Evolutionary conservation across 805 yeast genomes (phyloP).

Genomic region (Lipomyces mesembrius): DNA sequence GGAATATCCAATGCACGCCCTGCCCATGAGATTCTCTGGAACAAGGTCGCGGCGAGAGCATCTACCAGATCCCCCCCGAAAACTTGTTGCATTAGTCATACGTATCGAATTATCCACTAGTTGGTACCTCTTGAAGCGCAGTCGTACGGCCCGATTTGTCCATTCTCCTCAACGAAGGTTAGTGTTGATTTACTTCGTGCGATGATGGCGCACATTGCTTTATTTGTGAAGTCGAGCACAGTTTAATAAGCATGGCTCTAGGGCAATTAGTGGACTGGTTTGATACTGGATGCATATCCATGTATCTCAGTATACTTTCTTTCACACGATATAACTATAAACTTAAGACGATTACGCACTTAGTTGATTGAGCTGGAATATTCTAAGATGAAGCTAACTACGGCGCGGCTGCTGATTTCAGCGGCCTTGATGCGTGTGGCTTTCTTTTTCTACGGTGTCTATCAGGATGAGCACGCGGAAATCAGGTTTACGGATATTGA

Average conservation of each 20-base stretch:
- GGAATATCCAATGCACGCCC: too few relatives aligned
- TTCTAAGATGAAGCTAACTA: slow-evolving; percentile 29
- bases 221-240: background rate
- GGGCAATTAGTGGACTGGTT: background rate
- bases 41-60: background rate
- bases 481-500: slow-evolving; percentile 94
- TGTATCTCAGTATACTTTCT: background rate
- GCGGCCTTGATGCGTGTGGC: slow-evolving; percentile 54
- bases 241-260: background rate
- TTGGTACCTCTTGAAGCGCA: background rate
- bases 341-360: background rate
- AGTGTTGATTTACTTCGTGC: background rate
- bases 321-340: background rate
- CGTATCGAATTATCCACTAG: background rate
- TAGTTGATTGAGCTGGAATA: background rate
- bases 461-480: slow-evolving; percentile 79
- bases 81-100: background rate
- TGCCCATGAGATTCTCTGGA: background rate
- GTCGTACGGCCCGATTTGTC: background rate
- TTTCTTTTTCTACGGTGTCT: slow-evolving; percentile 77
- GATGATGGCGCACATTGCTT: background rate
- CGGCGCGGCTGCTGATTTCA: slow-evolving; percentile 23
- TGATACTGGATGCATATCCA: background rate
- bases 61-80: too few relatives aligned
- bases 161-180: background rate